phyloP scores from a whole-genome alignment of 2,329 filamentous ascomycete genomes.

The Pyrenophora tritici-repentis region DNA sequence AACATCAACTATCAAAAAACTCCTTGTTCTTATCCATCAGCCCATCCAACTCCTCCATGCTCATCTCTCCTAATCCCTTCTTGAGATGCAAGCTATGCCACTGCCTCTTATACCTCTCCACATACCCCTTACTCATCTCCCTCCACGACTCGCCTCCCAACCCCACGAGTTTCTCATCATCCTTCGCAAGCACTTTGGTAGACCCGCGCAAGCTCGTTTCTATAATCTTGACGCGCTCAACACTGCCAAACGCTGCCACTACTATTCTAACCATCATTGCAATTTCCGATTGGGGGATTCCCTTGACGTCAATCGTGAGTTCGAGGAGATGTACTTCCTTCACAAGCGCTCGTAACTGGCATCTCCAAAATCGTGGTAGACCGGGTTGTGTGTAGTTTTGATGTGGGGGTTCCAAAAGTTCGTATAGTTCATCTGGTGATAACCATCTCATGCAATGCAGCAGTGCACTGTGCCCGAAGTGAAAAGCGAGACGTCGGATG shows the following conservation, averaged over 20 bases:
- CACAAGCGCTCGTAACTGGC: conserved; percentile 36
- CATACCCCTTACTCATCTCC: conserved; percentile 21
- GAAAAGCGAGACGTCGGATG: conserved; percentile 28
- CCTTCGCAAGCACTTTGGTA: not conserved
- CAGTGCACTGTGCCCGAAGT: conserved; percentile 25
- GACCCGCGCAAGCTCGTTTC: conserved; percentile 8
- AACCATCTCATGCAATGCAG: conserved; percentile 41
- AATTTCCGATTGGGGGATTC: conserved; percentile 24
- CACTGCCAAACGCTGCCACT: conserved; percentile 21
- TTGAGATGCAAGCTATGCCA: conserved; percentile 20
- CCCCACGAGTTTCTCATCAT: conserved; percentile 8
- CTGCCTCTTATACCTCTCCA: conserved; percentile 12
- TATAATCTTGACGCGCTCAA: conserved; percentile 21
- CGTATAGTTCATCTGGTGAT: conserved; percentile 33
- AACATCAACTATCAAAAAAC: conserved; percentile 21
- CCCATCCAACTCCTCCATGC: conserved; percentile 13
- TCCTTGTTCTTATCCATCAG: conserved; percentile 18
- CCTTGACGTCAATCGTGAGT: conserved; percentile 30
- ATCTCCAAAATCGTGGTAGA: conserved; percentile 39
- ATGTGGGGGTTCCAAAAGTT: conserved; percentile 33
- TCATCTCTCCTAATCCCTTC: conserved; percentile 9
- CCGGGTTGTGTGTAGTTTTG: conserved; percentile 17
- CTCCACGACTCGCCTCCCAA: conserved; percentile 20
- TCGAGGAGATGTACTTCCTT: conserved; percentile 30
- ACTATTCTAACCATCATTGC: conserved; percentile 33